Percentiles rank a stretch among this genome's conserved stretches.
These are phyloP conservation scores for Stevia rebaudiana DNA, from an alignment of 140 eudicot genomes.

Conservation along the genomic window DNA sequence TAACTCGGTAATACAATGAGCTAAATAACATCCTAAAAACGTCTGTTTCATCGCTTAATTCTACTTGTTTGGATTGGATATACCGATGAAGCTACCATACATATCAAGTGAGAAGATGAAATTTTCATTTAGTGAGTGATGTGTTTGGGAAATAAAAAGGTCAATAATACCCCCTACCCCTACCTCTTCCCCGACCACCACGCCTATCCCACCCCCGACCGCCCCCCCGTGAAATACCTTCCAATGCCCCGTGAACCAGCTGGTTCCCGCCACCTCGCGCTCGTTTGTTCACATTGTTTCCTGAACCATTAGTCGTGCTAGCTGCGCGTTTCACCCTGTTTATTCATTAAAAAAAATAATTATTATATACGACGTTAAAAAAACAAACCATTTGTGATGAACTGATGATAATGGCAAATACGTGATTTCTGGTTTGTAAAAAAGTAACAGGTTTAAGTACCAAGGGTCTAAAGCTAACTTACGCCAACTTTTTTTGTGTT, in stretches of 20 bases:
- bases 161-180: constrained; percentile 28
- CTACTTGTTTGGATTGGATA: constrained; percentile 7
- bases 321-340: constrained; percentile 58
- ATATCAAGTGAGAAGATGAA: not conserved
- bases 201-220: constrained; percentile 55
- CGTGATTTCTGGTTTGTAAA: not conserved
- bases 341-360: constrained; percentile 4
- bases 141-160: not conserved
- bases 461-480: too few relatives aligned
- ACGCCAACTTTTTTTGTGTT: too few relatives aligned
- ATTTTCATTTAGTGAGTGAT: not conserved
- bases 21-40: too few relatives aligned
- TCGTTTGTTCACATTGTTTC: constrained; percentile 38
- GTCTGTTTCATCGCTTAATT: not conserved
- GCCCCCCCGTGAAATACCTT: constrained; percentile 48
- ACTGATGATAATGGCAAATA: not conserved
- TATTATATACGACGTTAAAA: not conserved
- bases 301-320: constrained; percentile 39
- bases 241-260: constrained; percentile 42
- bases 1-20: too few relatives aligned
- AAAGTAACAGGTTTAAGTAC: too few relatives aligned
- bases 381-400: not conserved
- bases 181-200: constrained; percentile 57
- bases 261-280: constrained; percentile 66
- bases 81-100: constrained; percentile 5